Evolutionary conservation across 257 asterid genomes (phyloP), one percentile per base, ranked within the genome.

Genomic region (Paulownia fortunei): DNA sequence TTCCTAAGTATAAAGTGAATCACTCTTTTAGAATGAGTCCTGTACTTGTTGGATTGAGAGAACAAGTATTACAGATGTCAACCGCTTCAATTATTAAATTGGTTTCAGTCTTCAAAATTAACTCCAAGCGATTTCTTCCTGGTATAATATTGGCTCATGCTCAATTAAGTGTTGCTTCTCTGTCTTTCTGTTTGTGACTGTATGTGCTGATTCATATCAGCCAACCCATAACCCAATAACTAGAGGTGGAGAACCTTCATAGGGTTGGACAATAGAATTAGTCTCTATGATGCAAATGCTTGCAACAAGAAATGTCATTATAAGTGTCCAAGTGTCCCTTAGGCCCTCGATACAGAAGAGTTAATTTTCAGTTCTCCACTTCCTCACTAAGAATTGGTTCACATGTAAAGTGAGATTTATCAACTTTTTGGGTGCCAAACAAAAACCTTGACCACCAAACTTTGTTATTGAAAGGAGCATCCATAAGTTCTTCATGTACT

Each of bases 401-500:
- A 30, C 36, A 30, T 30, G 36, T 30, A 30, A 30, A 30, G 36
- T 30, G 36, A 30, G 36, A 30, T 30, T 30, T 4, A 30, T 30
- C 36, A 4, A 30, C 36, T 30, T 4, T 30, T 30, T 30, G 36
- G 36, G 36, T 54, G 23, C 64, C 34, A 18, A 56, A 16, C 63
- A n/a, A 0, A n/a, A 15, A 7, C 23, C 30, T 61, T 61, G 37
- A 10, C 19, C 23, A 0, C 37, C 44, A 23, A 0, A 30, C n/a
- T 60, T 60, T 60, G 47, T 39, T 63, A 5, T 24, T n/a, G 24
- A 64, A 8, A 5, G 49, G 51, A n/a, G 51, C 51, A n/a, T 64
- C 10, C 21, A 60, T 36, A 64, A n/a, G 46, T 64, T 64, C 70
- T 37, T 15, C 70, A 64, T 37, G 52, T 64, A 64, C 70, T 8